Evolutionary conservation across 345 rosid species (phyloP).

Genomic region (Camelina neglecta): DNA sequence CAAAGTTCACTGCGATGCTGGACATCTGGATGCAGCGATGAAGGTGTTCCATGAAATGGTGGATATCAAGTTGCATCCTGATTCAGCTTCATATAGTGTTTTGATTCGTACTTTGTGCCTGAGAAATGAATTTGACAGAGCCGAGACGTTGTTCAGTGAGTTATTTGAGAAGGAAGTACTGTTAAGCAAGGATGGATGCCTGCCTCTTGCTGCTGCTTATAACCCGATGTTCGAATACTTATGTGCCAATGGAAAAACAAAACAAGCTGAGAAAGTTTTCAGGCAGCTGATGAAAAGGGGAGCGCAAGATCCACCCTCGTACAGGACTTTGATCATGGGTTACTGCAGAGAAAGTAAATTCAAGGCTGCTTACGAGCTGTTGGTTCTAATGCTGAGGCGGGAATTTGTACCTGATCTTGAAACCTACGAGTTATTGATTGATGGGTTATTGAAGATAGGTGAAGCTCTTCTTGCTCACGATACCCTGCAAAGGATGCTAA

Average conservation of each 20-base stretch:
- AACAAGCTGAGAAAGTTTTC: conserved; percentile 68
- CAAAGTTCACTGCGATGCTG: conserved; percentile 63
- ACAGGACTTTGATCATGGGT: conserved; percentile 71
- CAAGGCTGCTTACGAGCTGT: conserved; percentile 62
- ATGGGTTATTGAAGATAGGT: conserved; percentile 60
- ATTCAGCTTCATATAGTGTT: conserved; percentile 83
- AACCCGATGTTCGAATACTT: conserved; percentile 71
- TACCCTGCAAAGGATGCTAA: conserved; percentile 69
- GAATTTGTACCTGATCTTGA: conserved; percentile 65
- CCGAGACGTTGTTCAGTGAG: conserved; percentile 68
- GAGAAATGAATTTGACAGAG: conserved; percentile 60
- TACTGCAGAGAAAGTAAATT: conserved; percentile 71
- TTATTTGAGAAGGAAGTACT: conserved; percentile 56
- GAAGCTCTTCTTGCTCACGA: conserved; percentile 68
- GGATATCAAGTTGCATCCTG: conserved; percentile 55
- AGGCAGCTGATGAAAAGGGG: conserved; percentile 90
- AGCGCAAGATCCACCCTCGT: conserved; percentile 74
- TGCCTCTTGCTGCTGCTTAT: conserved; percentile 79
- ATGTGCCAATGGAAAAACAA: conserved; percentile 70
- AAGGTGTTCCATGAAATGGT: conserved; percentile 61
- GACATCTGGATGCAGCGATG: conserved; percentile 64
- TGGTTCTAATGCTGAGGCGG: conserved; percentile 77
- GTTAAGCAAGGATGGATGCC: conserved; percentile 56
- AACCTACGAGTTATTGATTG: conserved; percentile 60
- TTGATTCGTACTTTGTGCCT: conserved; percentile 67